Base-by-base conservation (phyloP, 768 basidiomycete genomes). In the Plicaturopsis crispa region DNA sequence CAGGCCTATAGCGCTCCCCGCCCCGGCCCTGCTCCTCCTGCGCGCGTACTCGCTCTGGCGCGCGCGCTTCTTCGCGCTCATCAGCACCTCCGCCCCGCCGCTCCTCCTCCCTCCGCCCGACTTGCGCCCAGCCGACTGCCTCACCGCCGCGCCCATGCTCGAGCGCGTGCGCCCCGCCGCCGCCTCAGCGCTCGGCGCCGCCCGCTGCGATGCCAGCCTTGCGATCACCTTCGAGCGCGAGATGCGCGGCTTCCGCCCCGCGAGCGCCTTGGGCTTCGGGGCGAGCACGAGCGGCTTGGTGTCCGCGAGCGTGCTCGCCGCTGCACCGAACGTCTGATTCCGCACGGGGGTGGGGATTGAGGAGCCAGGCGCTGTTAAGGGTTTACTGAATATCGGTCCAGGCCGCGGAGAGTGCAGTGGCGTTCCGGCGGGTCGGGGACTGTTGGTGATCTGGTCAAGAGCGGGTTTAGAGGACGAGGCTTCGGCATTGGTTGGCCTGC, bases 221-320 rank as follows among this genome's bases (percentile, higher is more conserved):
- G 85, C 82, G 32, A 88, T 85, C 28, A 89, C 83, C 44, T 79
- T 81, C 19, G 84, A 84, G 26, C 87, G 74, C 31, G 86, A 89
- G 45, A 89, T 84, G 6, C 84, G 74, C 4, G 86, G 86, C 52
- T 77, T 80, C 40, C 82, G 73, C 6, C 71, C 66, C 19, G 65
- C 46, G 14, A 61, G 41, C 12, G 51, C 44, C 41, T 61, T 63
- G 4, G 51, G 51, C 38, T 56, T 60, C 12, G 48, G 47, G n/a
- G 17, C 35, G 38, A 17, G 43, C 16, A 40, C 40, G 34, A 28
- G 16, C 14, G 19, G 22, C 26, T 23, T 33, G 4, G 48, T 47
- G 22, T 36, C 34, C n/a, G 52, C 39, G 6, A 63, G 55, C 5
- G 42, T 47, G 4, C 52, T 48, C 12, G 57, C 64, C 2, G 55